These are phyloP conservation scores for Botrytis sinoallii DNA, from an alignment of 2,329 filamentous ascomycete species.

Conservation along the genomic window DNA sequence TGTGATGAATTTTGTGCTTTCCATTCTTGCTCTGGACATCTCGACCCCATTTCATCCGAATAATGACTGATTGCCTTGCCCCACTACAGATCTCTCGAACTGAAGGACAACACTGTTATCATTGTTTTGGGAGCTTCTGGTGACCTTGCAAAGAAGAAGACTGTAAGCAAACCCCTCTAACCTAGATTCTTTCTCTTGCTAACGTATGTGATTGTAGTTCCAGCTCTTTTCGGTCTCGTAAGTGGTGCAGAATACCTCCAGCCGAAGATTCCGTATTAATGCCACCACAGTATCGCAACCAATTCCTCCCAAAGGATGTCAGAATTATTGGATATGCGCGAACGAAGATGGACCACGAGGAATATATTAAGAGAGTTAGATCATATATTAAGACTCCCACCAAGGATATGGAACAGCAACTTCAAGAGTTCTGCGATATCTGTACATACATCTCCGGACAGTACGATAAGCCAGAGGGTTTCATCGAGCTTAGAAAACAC, in stretches of 20 bases:
- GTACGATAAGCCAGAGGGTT: conserved; percentile 96
- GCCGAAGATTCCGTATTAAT: conserved; percentile 22
- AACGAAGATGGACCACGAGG: conserved; percentile 98
- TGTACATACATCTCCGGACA: conserved; percentile 96
- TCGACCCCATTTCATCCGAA: conserved; percentile 39
- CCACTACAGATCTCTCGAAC: conserved; percentile 71
- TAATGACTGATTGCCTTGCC: conserved; percentile 26
- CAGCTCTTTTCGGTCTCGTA: conserved; percentile 94
- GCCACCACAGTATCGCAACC: conserved; percentile 79
- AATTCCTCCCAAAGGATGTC: conserved; percentile 96
- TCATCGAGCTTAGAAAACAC: conserved; percentile 80
- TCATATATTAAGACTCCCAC: conserved; percentile 99
- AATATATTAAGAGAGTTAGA: conserved; percentile 90
- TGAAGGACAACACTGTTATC: conserved; percentile 98
- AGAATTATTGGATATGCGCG: conserved; percentile 98
- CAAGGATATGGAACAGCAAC: conserved; percentile 93
- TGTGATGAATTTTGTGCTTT: conserved; percentile 7
- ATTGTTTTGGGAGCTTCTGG: conserved; percentile 95
- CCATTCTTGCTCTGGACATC: neutral
- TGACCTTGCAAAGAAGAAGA: conserved; percentile 99
- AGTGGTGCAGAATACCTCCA: conserved; percentile 44
- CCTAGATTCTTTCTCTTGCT: conserved; percentile 20
- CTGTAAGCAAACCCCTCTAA: conserved; percentile 52
- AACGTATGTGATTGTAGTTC: conserved; percentile 59
- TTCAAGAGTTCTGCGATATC: conserved; percentile 81